Base-by-base conservation (phyloP, 192 early-diverging fungal species). In the Obelidium mucronatum region DNA sequence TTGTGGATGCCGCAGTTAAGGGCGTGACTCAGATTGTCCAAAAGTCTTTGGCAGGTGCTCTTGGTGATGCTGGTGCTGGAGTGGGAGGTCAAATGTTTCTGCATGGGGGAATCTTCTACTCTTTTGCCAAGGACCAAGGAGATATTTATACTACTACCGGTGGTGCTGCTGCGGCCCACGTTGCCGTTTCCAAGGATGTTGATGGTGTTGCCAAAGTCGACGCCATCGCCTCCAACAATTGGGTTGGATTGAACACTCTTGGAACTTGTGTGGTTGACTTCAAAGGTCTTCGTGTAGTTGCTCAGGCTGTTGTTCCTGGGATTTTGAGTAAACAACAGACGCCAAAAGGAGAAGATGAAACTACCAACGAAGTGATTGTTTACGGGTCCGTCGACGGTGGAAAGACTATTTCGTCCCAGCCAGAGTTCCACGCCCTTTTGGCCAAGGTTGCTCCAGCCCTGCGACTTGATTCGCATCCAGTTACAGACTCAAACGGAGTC, bases 91-190 rank as follows among this genome's bases (percentile, higher is more conserved):
- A 81, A 68, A 86, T 97, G 93, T 99, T 83, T 72, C 83, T 98
- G 48, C 92, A 96, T 79, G 97, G 96, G 85, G 97, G 96, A 78
- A 97, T 99, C 55, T 98, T 99, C 79, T 97, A 93, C 83, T 94
- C 88, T 83, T 84, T 94, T 90, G 95, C 90, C 4, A 92, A 91
- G 61, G 97, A 98, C 83, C 90, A 93, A 28, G 89, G 93, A 69
- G 96, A 94, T 63, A 91, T 88, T 0, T 96, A 95, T 74, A 88
- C 93, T 40, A 85, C 82, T 17, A 79, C 94, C 15, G 97, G 97
- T 69, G 95, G 94, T 24, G 88, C 92, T 73, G 95, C 89, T 37
- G 97, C 96, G 15, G 92, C 94, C 1, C 95, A 97, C 67, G 96
- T 96, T 42, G 92, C 94, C 17, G 94, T 96, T 6, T 91, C 92